Conservation (phyloP, 768 basidiomycete species). For the Baorangia bicolor region DNA sequence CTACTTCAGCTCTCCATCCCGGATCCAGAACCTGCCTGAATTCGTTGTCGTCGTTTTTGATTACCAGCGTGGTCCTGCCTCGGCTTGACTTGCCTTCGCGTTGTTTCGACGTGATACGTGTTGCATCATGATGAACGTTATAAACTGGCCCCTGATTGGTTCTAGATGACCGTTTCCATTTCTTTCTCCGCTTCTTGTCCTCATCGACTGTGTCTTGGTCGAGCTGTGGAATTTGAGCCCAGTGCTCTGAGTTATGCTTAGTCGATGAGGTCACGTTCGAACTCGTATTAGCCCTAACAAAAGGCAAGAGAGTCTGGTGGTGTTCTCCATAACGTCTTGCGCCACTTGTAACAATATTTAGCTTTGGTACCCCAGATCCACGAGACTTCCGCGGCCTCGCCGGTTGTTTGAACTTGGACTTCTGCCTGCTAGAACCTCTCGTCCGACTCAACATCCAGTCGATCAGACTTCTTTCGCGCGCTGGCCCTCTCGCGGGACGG, state of each 20-base stretch:
- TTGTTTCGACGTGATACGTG: conserved; percentile 36
- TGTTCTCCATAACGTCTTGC: conserved; percentile 32
- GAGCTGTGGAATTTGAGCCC: conserved; percentile 6
- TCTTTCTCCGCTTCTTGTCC: conserved; percentile 22
- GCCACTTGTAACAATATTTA: conserved; percentile 41
- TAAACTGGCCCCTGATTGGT: conserved; percentile 36
- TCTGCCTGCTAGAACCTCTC: conserved; percentile 14
- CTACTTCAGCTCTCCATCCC: conserved; percentile 31
- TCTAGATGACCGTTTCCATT: conserved; percentile 27
- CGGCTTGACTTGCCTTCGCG: conserved; percentile 6
- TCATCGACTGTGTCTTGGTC: conserved; percentile 6
- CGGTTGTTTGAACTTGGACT: conserved; percentile 16
- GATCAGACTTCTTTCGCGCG: conserved; percentile 50
- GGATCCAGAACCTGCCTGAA: conserved; percentile 45
- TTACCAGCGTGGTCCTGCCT: conserved; percentile 33
- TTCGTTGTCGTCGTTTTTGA: conserved; percentile 45
- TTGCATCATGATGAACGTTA: conserved; percentile 37
- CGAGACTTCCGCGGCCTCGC: conserved; percentile 11
- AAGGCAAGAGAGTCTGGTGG: conserved; percentile 42
- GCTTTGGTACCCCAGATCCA: conserved; percentile 10
- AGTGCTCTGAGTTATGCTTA: conserved; percentile 8
- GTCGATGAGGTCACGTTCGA: conserved; percentile 5
- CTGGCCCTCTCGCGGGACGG: conserved; percentile 20
- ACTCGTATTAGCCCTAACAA: conserved; percentile 19
- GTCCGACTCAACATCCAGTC: conserved; percentile 66